Conservation (phyloP, 208 protist species). For the Angomonas ambiguus region DNA sequence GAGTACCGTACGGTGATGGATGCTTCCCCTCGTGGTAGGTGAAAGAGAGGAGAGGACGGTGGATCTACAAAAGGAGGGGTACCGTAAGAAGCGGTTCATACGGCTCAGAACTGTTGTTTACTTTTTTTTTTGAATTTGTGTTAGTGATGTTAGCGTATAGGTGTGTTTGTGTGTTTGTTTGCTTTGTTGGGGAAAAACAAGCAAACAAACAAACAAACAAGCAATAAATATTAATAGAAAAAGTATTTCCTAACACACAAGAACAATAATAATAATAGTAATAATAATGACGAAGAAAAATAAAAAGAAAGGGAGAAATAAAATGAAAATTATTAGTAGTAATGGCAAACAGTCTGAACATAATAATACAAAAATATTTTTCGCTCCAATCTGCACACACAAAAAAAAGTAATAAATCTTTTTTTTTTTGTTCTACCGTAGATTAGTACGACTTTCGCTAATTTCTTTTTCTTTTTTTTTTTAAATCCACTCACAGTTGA, state of each 20-base stretch:
- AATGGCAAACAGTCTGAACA: no score
- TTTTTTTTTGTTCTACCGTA: conserved; percentile 5
- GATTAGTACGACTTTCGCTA: background rate
- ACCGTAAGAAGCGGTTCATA: background rate
- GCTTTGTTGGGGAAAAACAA: background rate
- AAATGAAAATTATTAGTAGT: no score
- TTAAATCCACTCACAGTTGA: no score
- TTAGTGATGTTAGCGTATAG: background rate
- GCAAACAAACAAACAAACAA: background rate
- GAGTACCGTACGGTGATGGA: no score
- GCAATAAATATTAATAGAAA: background rate
- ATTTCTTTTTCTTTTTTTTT: conserved; percentile 10
- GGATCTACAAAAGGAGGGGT: background rate
- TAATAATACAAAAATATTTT: no score
- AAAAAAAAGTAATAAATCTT: conserved; percentile 1
- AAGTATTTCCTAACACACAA: background rate
- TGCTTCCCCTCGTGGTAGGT: no score
- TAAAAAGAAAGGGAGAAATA: no score
- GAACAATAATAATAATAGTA: background rate
- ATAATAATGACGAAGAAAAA: background rate
- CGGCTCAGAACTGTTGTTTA: conserved; percentile 1
- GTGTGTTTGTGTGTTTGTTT: background rate
- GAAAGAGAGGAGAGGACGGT: no score
- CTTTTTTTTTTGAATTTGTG: background rate
- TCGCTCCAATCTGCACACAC: background rate